A percentile compares a stretch with the other conserved stretches of the same genome.
These are phyloP conservation scores for Mycothermus thermophilus DNA, from an alignment of 495 filamentous ascomycete species.

Conservation along the genomic window DNA sequence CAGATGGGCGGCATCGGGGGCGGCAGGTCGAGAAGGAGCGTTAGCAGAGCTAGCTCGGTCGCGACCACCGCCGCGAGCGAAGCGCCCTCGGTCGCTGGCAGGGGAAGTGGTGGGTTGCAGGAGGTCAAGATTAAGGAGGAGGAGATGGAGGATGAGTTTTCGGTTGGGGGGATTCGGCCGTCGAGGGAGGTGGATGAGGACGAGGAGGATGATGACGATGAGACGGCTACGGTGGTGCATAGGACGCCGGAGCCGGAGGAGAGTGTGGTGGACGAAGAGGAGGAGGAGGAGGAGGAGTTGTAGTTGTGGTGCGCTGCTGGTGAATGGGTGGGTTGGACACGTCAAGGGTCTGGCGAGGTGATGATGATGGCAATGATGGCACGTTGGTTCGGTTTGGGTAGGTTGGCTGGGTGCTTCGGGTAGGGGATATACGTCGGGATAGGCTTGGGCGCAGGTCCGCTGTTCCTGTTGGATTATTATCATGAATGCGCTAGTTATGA, in stretches of 20 bases:
- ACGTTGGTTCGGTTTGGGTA: neutral
- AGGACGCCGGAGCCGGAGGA: constrained; percentile 1
- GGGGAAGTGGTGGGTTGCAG: constrained; percentile 1
- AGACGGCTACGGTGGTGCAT: constrained; percentile 4
- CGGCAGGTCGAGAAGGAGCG: constrained; percentile 21
- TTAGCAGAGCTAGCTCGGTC: constrained; percentile 21
- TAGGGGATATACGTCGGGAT: neutral
- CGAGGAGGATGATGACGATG: constrained; percentile 6
- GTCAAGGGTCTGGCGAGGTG: neutral
- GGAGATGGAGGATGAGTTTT: constrained; percentile 9
- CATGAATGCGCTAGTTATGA: too few species aligned
- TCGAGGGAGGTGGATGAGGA: constrained; percentile 3
- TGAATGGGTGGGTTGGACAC: neutral
- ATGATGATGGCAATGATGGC: constrained; percentile 2
- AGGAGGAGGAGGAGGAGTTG: constrained; percentile 30
- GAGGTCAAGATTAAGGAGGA: constrained; percentile 10
- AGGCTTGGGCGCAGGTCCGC: too few species aligned
- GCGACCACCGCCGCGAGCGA: constrained; percentile 15
- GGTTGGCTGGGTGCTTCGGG: neutral
- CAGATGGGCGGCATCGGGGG: neutral
- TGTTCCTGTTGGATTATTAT: too few species aligned
- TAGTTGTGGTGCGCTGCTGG: neutral
- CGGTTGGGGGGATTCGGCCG: neutral
- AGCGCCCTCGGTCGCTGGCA: constrained; percentile 1
- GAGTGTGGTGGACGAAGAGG: constrained; percentile 27